Base-by-base conservation (phyloP, 1,284 basidiomycete species). In the Phlebopus sp. region DNA sequence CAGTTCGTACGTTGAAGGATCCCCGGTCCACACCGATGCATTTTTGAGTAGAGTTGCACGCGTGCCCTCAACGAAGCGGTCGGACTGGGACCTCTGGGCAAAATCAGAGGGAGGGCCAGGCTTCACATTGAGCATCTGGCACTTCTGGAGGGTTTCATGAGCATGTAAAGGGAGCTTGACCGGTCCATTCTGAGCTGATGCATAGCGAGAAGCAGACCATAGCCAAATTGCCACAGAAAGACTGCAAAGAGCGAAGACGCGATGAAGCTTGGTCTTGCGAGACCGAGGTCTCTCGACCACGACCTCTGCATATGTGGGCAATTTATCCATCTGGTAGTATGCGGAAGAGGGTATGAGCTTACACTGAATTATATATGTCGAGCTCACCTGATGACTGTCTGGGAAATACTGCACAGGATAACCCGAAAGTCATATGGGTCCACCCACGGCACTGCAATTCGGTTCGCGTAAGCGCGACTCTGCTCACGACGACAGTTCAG, bases 1-100 rank as follows among this genome's bases (percentile, higher is more conserved):
- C 30, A 86, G 68, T 59, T 86, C 77, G 14, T 71, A 69, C 10
- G 74, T 76, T 23, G 73, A 67, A 36, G 78, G 52, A 40, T 74
- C 71, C 11, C 86, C 86, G 0, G 84, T 88, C 85, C 87, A 89
- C 10, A 90, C 66, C 0, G 79, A 83, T 8, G 76, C 87, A 56
- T 90, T 88, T 62, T 65, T 71, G 53, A 90, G 77, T 55, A 82
- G 66, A 9, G 77, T 76, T 13, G 79, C 62, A 17, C 65, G 68
- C 0, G 82, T 82, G 5, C 77, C 80, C 1, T 65, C 52, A 23
- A 78, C 81, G 51, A 74, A 85, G 45, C 87, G 71, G 57, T 90
- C 87, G 15, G 78, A 84, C 30, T 59, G 60, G 0, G 63, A 70
- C 14, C 86, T 69, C 37, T 57, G 51, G 34, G 64, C 57, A 49